Conservation (phyloP, 345 rosid species). For the Geranium brycei region DNA sequence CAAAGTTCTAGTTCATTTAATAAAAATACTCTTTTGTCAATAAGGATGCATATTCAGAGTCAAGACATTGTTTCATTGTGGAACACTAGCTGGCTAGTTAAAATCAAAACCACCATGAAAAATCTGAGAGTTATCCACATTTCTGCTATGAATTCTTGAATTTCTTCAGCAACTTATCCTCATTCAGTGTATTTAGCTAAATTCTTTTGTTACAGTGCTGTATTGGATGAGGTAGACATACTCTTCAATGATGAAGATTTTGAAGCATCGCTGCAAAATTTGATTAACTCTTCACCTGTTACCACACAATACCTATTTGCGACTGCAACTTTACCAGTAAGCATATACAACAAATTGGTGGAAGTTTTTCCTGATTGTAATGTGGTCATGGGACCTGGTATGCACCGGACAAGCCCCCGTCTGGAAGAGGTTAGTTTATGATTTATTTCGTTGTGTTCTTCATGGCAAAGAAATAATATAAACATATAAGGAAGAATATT, state of each 20-base stretch:
- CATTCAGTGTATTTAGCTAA: neutral
- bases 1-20: neutral
- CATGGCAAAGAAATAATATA: too few species aligned
- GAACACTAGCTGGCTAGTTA: neutral
- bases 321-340: slow-evolving; percentile 82
- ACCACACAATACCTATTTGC: slow-evolving; percentile 74
- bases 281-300: slow-evolving; percentile 60
- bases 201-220: slow-evolving; percentile 39
- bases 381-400: slow-evolving; percentile 87
- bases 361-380: slow-evolving; percentile 74
- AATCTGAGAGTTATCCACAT: neutral
- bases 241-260: slow-evolving; percentile 70
- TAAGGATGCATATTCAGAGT: too few species aligned
- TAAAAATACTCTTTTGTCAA: too few species aligned
- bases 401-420: slow-evolving; percentile 66
- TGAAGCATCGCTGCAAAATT: slow-evolving; percentile 55
- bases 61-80: neutral
- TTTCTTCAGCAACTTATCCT: neutral
- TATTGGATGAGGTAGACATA: slow-evolving; percentile 87
- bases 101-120: neutral
- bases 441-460: too few species aligned
- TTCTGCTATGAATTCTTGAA: neutral
- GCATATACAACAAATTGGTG: slow-evolving; percentile 69
- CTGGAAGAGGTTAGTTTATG: slow-evolving; percentile 68
- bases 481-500: too few species aligned